phyloP scores from a whole-genome alignment of 2,329 filamentous ascomycete genomes.

The Graphiopsis chlorocephala region DNA sequence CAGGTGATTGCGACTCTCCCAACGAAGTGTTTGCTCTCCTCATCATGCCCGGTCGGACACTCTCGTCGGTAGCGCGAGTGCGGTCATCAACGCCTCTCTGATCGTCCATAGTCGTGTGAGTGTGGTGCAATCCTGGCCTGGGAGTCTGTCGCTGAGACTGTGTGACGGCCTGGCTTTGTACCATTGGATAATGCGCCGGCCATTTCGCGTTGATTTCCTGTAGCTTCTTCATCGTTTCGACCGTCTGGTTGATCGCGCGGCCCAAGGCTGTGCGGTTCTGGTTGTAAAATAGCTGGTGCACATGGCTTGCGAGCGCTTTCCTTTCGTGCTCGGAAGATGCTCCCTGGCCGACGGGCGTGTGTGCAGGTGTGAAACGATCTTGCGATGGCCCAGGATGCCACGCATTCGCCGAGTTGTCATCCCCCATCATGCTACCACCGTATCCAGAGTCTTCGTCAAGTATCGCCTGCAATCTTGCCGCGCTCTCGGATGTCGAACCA shows the following conservation, averaged over 20 bases:
- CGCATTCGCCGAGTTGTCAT: slow-evolving; percentile 54
- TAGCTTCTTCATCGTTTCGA: slow-evolving; percentile 77
- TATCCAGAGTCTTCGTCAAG: slow-evolving; percentile 90
- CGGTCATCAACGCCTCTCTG: slow-evolving; percentile 35
- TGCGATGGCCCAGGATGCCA: slow-evolving; percentile 58
- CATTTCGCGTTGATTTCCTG: slow-evolving; percentile 87
- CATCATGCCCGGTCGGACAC: not conserved
- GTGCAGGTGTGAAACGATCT: slow-evolving; percentile 57
- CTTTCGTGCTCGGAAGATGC: slow-evolving; percentile 60
- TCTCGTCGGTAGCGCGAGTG: not conserved
- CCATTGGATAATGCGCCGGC: slow-evolving; percentile 92
- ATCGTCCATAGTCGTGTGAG: slow-evolving; percentile 59
- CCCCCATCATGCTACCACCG: slow-evolving; percentile 69
- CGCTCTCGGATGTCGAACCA: slow-evolving; percentile 77
- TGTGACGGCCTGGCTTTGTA: slow-evolving; percentile 58
- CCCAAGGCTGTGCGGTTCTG: slow-evolving; percentile 84
- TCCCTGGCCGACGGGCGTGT: slow-evolving; percentile 51
- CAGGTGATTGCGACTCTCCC: slow-evolving; percentile 57
- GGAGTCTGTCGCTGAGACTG: slow-evolving; percentile 48
- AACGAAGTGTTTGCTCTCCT: slow-evolving; percentile 69
- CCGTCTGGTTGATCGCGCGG: slow-evolving; percentile 79
- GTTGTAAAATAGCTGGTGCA: slow-evolving; percentile 94
- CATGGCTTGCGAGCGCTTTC: slow-evolving; percentile 71
- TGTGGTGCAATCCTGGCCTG: slow-evolving; percentile 62
- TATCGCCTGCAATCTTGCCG: slow-evolving; percentile 73